A percentile compares a stretch with the other conserved stretches of the same genome.
Conservation (phyloP, 441 rosid genomes). For the Brassica balearica region DNA sequence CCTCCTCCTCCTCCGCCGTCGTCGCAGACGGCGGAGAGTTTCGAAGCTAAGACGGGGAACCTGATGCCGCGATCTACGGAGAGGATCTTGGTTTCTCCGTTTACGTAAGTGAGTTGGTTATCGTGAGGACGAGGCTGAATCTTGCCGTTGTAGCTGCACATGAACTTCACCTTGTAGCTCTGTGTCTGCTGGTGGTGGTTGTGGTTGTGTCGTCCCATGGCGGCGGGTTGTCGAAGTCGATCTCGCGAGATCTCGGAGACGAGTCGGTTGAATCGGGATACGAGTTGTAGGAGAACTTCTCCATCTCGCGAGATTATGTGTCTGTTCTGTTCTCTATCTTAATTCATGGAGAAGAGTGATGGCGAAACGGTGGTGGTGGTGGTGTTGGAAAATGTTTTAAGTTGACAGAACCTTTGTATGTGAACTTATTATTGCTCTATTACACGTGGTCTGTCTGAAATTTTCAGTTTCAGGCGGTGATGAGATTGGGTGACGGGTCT, state of each 20-base stretch:
- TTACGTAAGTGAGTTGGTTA: constrained; percentile 79
- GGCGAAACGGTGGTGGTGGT: constrained; percentile 27
- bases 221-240: constrained; percentile 80
- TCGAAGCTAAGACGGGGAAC: constrained; percentile 60
- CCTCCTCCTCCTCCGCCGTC: constrained; percentile 55
- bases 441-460: constrained; percentile 39
- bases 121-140: constrained; percentile 93
- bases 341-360: constrained; percentile 23
- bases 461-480: constrained; percentile 26
- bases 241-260: constrained; percentile 88
- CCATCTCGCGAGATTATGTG: constrained; percentile 51
- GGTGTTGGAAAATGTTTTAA: constrained; percentile 38
- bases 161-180: constrained; percentile 70
- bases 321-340: neutral
- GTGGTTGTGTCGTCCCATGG: constrained; percentile 79
- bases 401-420: constrained; percentile 30
- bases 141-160: constrained; percentile 94
- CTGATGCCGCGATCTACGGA: constrained; percentile 74
- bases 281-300: constrained; percentile 60
- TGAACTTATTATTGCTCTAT: constrained; percentile 29
- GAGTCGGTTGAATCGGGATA: constrained; percentile 90
- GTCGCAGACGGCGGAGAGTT: constrained; percentile 61
- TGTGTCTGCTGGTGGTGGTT: constrained; percentile 42
- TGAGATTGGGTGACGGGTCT: constrained; percentile 10
- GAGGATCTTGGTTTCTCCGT: constrained; percentile 91